Evolutionary conservation across 208 protist species (phyloP), one percentile per base, ranked within the genome.

Genomic region (Vickermania ingenoplastis): DNA sequence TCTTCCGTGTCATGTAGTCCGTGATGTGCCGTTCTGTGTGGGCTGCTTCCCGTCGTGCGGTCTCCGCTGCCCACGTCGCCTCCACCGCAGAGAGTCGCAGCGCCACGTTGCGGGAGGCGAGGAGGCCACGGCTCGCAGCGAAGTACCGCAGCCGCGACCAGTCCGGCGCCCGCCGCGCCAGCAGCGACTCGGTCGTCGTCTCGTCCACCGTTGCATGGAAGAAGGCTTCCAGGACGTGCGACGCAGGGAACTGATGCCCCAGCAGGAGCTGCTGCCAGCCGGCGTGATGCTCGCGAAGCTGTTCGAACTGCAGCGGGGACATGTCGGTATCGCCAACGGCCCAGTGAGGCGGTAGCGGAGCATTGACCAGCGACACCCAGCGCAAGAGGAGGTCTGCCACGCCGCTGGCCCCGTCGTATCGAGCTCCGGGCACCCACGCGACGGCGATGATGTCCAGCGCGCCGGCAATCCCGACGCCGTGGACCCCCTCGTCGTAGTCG

Each of bases 401-500:
- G 2, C 11, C 54, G 7, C 25, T 25, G 24, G 5, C 54, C 7
- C 25, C n/a, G n/a, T 22, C 14, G 5, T 14, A 27, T 25, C 5
- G 14, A 22, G 22, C 27, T 56, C n/a, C 28, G 4, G 41, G 58
- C n/a, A 51, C 50, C 83, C 86, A 94, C 3, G 79, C 30, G 31
- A 77, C 57, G 1, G 75, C 66, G 2, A 94, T 59, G 2, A 80
- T 81, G 30, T 79, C 63, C 25, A 95, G 58, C 1, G 82, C 72
- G 22, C 79, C 81, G 1, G 80, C 58, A 7, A 95, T 54, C 3
- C 92, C 92, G 22, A 98, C 77, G 49, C 94, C 91, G 21, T 64
- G 11, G 30, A 98, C 76, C 13, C 96, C 96, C 14, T 96, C 82
- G 2, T 82, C 89, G 77, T 98, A 98, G 71, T 98, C 96, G 53